Evolutionary conservation across 1,284 basidiomycete species (phyloP), one percentile per base, ranked within the genome.

Genomic region (Wallemia hederae): DNA sequence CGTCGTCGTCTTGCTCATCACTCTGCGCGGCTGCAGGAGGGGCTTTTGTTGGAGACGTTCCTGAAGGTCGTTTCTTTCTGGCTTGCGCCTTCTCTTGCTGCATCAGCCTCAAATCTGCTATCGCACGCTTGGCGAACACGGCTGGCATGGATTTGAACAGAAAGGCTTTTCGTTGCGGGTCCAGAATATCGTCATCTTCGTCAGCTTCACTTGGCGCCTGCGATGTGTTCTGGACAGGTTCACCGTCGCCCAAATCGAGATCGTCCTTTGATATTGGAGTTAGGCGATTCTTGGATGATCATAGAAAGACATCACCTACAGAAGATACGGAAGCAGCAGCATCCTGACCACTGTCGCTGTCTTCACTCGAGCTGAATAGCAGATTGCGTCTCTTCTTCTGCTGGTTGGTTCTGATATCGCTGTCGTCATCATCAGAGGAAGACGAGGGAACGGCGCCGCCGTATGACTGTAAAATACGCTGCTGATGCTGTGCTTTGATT

Each of bases 111-210:
- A 63, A 24, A 58, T 63, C 62, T 25, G 57, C 34, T 14, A 59
- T 27, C 17, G 62, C 62, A 27, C 60, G 59, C 33, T 49, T 33
- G 24, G 57, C 62, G 60, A 58, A 61, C 22, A 59, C 60, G 19
- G 27, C 49, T 17, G 62, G 62, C 62, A 63, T 63, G 58, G 61
- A 61, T 26, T 61, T 33, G 27, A 34, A 59, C 24, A 63, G 57
- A n/a, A 58, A 58, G 24, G 25, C 25, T n/a, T 28, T 26, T 3
- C 56, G 56, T 28, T 58, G 56, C 14, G 24, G 9, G 25, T 58
- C 56, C 15, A 58, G 56, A 24, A 58, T 58, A 15, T 26, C 56
- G 25, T 58, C 56, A 26, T 58, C 49, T 26, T 55, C 11, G 49
- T 55, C 49, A 7, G 22, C 11, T 55, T 55, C 49, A 19, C 22